Percentiles rank a stretch among this genome's conserved stretches.
These are phyloP conservation scores for Ilex asprella DNA, from an alignment of 257 asterid species.

Conservation along the genomic window DNA sequence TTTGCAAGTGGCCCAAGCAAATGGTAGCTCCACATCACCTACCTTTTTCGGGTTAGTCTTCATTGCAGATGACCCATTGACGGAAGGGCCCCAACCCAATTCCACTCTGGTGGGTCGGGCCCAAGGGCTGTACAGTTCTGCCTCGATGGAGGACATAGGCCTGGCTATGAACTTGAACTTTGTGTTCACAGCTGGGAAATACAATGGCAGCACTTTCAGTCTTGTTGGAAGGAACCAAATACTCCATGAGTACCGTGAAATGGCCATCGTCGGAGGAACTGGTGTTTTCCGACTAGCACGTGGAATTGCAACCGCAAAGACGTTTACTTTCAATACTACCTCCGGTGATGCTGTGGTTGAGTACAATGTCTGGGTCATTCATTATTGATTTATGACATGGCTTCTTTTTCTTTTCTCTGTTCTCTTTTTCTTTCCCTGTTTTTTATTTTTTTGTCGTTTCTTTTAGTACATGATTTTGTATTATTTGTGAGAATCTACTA, in stretches of 20 bases:
- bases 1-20: background rate
- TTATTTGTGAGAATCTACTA: no score
- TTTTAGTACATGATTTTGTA: no score
- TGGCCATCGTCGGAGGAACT: background rate
- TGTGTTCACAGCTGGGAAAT: background rate
- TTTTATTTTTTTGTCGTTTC: no score
- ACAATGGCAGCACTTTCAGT: conserved; percentile 1
- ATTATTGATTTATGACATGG: background rate
- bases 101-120: background rate
- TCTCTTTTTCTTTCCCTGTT: no score
- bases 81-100: background rate
- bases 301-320: background rate
- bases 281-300: conserved; percentile 5
- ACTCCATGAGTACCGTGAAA: background rate
- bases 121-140: background rate
- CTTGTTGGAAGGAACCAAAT: background rate
- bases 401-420: no score
- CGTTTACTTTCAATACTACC: background rate
- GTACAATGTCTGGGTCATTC: background rate
- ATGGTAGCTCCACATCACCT: background rate
- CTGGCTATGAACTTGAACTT: background rate
- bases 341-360: background rate
- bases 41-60: background rate
- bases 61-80: background rate
- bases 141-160: background rate